Evolutionary conservation across 2,329 filamentous ascomycete genomes (phyloP).

Genomic region (Rhexocercosporidium sp.): DNA sequence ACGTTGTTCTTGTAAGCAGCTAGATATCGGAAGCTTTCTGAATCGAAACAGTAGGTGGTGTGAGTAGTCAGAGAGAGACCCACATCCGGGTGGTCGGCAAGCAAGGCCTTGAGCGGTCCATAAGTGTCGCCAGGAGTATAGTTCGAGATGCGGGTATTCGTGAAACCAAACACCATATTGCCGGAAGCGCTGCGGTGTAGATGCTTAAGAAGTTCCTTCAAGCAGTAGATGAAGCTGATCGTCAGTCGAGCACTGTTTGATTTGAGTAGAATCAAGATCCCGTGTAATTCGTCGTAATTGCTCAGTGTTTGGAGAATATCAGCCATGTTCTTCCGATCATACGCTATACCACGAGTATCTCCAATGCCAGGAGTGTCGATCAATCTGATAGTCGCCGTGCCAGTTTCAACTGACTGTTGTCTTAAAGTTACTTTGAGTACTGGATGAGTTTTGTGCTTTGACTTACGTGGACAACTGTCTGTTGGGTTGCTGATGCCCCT

Average conservation of each 20-base stretch:
- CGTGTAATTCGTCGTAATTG: slow-evolving; percentile 46
- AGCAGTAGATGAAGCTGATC: slow-evolving; percentile 47
- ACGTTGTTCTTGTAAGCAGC: too few species aligned
- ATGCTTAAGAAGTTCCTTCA: slow-evolving; percentile 49
- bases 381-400: slow-evolving; percentile 41
- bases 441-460: too few species aligned
- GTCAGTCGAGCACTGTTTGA: slow-evolving; percentile 47
- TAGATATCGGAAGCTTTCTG: slow-evolving; percentile 50
- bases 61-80: slow-evolving; percentile 39
- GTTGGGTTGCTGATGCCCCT: slow-evolving; percentile 25
- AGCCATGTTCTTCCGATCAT: slow-evolving; percentile 48
- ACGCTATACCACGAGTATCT: slow-evolving; percentile 46
- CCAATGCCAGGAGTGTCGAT: slow-evolving; percentile 52
- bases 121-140: slow-evolving; percentile 49
- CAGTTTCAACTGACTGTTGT: slow-evolving; percentile 24
- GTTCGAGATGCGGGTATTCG: slow-evolving; percentile 49
- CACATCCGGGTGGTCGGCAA: slow-evolving; percentile 37
- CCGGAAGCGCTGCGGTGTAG: slow-evolving; percentile 44
- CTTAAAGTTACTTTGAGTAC: slow-evolving; percentile 45
- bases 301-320: slow-evolving; percentile 46
- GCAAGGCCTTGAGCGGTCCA: slow-evolving; percentile 38
- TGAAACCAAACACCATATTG: slow-evolving; percentile 52
- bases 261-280: slow-evolving; percentile 51
- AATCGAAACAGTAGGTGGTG: slow-evolving; percentile 50
- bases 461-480: slow-evolving; percentile 29